Evolutionary conservation across 805 yeast genomes (phyloP).

Genomic region (Wickerhamomyces queroliae): DNA sequence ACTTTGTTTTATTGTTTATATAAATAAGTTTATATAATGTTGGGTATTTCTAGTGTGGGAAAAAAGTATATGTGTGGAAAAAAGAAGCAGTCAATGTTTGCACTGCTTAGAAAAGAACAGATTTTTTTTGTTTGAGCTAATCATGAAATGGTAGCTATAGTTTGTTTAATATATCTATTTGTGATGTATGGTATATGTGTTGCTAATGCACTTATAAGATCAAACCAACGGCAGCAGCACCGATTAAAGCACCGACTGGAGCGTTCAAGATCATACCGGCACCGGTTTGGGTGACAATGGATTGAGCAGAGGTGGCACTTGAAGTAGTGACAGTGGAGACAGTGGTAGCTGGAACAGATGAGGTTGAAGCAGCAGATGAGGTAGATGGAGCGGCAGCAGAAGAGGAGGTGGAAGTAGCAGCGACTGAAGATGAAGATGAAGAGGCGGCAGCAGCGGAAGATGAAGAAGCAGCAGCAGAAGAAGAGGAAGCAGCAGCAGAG

Average conservation of each 20-base stretch:
- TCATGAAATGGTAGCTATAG: too few relatives aligned
- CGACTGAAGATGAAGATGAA: conserved; percentile 11
- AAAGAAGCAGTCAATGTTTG: too few relatives aligned
- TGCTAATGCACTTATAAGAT: too few relatives aligned
- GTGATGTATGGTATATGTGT: too few relatives aligned
- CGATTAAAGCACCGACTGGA: conserved; percentile 34
- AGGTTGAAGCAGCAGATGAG: conserved; percentile 13
- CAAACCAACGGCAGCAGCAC: conserved; percentile 26
- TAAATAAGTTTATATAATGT: too few relatives aligned
- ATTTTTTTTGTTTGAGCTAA: too few relatives aligned
- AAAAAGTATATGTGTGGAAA: too few relatives aligned
- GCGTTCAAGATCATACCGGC: conserved; percentile 30
- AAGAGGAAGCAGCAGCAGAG: conserved; percentile 19
- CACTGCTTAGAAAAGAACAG: too few relatives aligned
- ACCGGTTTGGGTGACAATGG: conserved; percentile 13
- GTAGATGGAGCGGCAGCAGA: conserved; percentile 16
- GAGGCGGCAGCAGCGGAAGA: conserved; percentile 21
- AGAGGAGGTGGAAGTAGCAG: conserved; percentile 20
- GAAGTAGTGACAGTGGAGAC: conserved; percentile 14
- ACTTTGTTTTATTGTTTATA: too few relatives aligned
- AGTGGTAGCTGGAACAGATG: conserved; percentile 11
- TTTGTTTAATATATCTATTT: neutral
- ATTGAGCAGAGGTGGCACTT: conserved; percentile 14
- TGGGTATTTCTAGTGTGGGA: too few relatives aligned
- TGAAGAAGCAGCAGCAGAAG: conserved; percentile 19